Percentiles rank a stretch among this genome's conserved stretches.
These are phyloP conservation scores for Actinomucor elegans DNA, from an alignment of 371 early-diverging fungal genomes.

Conservation along the genomic window DNA sequence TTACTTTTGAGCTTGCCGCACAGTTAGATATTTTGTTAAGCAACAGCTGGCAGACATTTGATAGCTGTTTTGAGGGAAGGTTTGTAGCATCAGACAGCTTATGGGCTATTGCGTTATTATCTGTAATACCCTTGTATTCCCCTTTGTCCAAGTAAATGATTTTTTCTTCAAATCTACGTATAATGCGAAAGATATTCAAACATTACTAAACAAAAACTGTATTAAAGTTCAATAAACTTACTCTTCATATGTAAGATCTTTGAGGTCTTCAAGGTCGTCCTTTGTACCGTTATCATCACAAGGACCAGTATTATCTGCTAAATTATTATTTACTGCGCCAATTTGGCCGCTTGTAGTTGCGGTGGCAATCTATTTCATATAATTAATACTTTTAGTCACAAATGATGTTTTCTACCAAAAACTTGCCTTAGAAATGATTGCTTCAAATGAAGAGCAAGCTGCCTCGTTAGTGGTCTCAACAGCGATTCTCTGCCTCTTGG, in stretches of 20 bases:
- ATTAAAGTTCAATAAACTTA: slow-evolving; percentile 16
- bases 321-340: slow-evolving; percentile 9
- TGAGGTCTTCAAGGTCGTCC: slow-evolving; percentile 14
- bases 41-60: neutral
- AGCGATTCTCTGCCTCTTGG: slow-evolving; percentile 16
- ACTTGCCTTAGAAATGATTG: slow-evolving; percentile 12
- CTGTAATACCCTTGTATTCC: neutral
- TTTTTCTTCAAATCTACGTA: slow-evolving; percentile 7
- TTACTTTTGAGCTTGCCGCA: slow-evolving; percentile 6
- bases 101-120: neutral
- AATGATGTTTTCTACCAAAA: slow-evolving; percentile 15
- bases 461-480: slow-evolving; percentile 14
- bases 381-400: slow-evolving; percentile 11
- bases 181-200: too few species aligned
- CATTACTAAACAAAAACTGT: too few species aligned
- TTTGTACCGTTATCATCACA: too few species aligned
- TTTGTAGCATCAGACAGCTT: neutral
- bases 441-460: slow-evolving; percentile 15
- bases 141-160: slow-evolving; percentile 15
- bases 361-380: slow-evolving; percentile 12
- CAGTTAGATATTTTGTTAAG: slow-evolving; percentile 1
- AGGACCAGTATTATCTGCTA: slow-evolving; percentile 10
- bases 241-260: slow-evolving; percentile 10
- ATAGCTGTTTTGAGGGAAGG: slow-evolving; percentile 5
- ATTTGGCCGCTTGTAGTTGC: neutral